phyloP scores from a whole-genome alignment of 2,329 filamentous ascomycete genomes.

The Aspergillus sp. region DNA sequence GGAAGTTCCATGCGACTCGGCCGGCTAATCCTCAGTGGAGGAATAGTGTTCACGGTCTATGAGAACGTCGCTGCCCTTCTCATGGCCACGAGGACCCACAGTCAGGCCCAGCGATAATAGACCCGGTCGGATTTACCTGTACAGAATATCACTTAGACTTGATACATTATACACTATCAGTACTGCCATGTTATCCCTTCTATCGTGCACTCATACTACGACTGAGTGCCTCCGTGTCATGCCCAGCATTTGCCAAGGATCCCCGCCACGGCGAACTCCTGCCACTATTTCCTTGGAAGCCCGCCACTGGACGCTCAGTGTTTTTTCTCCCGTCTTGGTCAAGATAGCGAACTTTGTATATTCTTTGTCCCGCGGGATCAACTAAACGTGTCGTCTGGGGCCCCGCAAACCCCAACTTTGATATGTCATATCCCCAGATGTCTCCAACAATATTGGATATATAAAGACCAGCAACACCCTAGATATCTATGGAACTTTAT shows the following conservation, averaged over 20 bases:
- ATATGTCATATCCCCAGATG: not conserved
- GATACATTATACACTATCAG: not conserved
- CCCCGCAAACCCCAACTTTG: not conserved
- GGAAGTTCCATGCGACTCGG: slow-evolving; percentile 69
- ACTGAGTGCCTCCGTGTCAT: too few relatives aligned
- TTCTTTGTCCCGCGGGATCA: not conserved
- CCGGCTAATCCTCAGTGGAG: slow-evolving; percentile 64
- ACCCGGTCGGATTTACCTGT: not conserved
- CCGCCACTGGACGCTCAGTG: not conserved
- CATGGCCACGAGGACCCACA: not conserved
- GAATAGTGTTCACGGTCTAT: slow-evolving; percentile 64
- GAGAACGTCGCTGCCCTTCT: slow-evolving; percentile 50
- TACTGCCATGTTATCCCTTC: too few relatives aligned
- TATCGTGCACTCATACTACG: too few relatives aligned
- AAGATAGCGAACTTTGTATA: too few relatives aligned
- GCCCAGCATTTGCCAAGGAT: too few relatives aligned
- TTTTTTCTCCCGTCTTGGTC: not conserved
- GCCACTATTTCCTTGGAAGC: too few relatives aligned
- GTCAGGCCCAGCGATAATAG: not conserved
- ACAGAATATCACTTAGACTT: not conserved
- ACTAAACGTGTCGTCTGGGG: not conserved
- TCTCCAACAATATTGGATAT: not conserved
- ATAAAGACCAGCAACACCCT: too few relatives aligned
- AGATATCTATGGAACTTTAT: not conserved
- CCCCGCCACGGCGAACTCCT: too few relatives aligned